Evolutionary conservation across 352 stramenopile species (phyloP).

Genomic region (Phytophthora pini): DNA sequence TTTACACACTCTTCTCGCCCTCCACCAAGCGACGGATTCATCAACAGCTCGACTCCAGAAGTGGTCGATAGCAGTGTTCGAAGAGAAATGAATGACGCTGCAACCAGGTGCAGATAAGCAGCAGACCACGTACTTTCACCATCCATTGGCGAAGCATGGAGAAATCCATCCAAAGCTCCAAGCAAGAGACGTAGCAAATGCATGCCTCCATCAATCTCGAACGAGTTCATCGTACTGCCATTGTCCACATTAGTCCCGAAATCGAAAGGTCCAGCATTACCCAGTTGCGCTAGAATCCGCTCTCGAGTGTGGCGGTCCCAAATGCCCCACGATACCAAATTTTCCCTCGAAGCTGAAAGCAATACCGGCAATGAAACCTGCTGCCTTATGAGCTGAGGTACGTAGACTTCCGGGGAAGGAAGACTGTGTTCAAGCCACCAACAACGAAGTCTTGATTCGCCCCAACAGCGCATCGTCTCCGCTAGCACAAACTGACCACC

Average conservation of each 20-base stretch:
- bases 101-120: constrained; percentile 54
- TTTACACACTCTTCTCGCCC: constrained; percentile 61
- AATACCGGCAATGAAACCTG: constrained; percentile 54
- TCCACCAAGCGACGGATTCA: constrained; percentile 49
- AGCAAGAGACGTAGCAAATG: constrained; percentile 62
- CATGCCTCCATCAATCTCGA: constrained; percentile 52
- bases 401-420: constrained; percentile 46
- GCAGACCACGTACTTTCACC: constrained; percentile 37
- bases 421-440: constrained; percentile 60
- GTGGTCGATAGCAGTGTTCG: constrained; percentile 43
- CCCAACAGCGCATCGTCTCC: constrained; percentile 55
- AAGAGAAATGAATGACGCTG: constrained; percentile 50
- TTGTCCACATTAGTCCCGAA: neutral
- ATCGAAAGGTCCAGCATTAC: neutral
- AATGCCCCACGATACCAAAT: constrained; percentile 75
- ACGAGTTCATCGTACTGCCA: constrained; percentile 8
- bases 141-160: constrained; percentile 37
- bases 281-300: constrained; percentile 52
- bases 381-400: constrained; percentile 46
- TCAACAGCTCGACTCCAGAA: constrained; percentile 49
- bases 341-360: constrained; percentile 65
- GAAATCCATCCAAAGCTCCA: constrained; percentile 62
- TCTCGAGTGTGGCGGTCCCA: constrained; percentile 59
- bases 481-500: constrained; percentile 25
- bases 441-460: constrained; percentile 54